phyloP scores from a whole-genome alignment of 2,329 filamentous ascomycete genomes.

The Teratosphaeria epicoccoides region DNA sequence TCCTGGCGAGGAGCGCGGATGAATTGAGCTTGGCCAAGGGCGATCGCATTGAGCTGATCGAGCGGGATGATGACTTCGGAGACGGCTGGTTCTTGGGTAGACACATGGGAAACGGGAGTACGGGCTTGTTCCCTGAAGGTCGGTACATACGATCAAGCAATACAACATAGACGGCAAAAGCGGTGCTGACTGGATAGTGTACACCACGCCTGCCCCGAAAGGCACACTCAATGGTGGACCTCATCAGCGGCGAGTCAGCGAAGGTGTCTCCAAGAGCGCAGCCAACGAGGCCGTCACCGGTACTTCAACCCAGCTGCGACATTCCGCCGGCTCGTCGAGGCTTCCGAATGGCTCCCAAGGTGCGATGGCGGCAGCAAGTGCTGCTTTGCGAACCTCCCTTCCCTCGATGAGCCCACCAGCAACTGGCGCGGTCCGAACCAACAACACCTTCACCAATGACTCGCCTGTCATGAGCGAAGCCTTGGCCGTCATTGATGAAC shows the following conservation, averaged over 20 bases:
- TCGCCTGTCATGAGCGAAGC: conserved; percentile 86
- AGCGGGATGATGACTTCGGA: conserved; percentile 79
- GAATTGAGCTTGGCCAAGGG: conserved; percentile 82
- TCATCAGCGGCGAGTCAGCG: conserved; percentile 24
- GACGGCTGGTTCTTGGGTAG: conserved; percentile 69
- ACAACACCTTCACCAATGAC: conserved; percentile 14
- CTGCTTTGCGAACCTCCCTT: conserved; percentile 15
- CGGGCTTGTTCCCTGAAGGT: conserved; percentile 77
- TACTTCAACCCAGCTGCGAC: conserved; percentile 3
- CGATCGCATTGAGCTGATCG: conserved; percentile 71
- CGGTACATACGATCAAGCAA: conserved; percentile 10
- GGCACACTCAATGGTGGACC: conserved; percentile 19
- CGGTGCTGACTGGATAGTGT: conserved; percentile 23
- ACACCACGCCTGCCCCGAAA: conserved; percentile 29
- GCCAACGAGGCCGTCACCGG: conserved; percentile 1
- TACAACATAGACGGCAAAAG: not conserved
- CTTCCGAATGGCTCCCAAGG: conserved; percentile 6
- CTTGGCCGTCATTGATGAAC: conserved; percentile 90
- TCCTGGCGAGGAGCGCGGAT: conserved; percentile 80
- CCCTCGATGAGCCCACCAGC: conserved; percentile 10
- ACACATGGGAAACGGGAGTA: conserved; percentile 62
- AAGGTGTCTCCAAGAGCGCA: conserved; percentile 8
- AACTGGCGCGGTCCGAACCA: conserved; percentile 1
- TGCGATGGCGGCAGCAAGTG: conserved; percentile 8
- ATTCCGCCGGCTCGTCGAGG: conserved; percentile 6